Evolutionary conservation across 495 filamentous ascomycete genomes (phyloP).

Genomic region (Penicillium ucsense): DNA sequence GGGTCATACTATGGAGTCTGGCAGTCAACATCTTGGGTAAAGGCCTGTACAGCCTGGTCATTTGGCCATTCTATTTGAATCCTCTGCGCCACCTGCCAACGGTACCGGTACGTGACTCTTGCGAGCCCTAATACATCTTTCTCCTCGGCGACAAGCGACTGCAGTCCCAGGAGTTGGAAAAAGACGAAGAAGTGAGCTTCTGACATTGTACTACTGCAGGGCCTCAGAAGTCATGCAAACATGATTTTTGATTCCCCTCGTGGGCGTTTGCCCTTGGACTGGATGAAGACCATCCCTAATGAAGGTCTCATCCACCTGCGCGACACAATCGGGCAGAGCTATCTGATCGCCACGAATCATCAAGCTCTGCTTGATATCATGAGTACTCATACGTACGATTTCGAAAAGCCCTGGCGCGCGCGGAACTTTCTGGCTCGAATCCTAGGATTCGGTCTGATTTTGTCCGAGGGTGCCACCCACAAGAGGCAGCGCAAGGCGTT

Average conservation of each 20-base stretch:
- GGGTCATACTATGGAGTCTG: slow-evolving; percentile 11
- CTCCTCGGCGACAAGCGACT: no score
- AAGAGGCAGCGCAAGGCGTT: slow-evolving; percentile 61
- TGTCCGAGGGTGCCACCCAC: slow-evolving; percentile 77
- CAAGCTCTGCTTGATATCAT: slow-evolving; percentile 45
- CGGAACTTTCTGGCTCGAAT: slow-evolving; percentile 52
- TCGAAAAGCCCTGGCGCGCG: slow-evolving; percentile 38
- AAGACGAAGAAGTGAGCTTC: no score
- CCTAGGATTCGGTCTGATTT: slow-evolving; percentile 65
- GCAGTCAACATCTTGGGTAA: slow-evolving; percentile 17
- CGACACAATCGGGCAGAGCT: slow-evolving; percentile 24
- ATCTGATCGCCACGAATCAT: slow-evolving; percentile 32
- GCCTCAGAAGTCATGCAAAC: slow-evolving; percentile 45
- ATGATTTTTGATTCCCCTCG: slow-evolving; percentile 48
- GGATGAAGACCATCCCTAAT: slow-evolving; percentile 70
- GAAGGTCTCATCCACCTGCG: slow-evolving; percentile 77
- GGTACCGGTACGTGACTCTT: slow-evolving; percentile 33
- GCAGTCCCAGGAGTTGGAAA: no score
- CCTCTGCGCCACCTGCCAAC: slow-evolving; percentile 57
- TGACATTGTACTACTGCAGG: slow-evolving; percentile 12
- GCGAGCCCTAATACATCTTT: background rate
- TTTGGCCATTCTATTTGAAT: slow-evolving; percentile 67
- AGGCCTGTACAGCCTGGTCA: slow-evolving; percentile 41
- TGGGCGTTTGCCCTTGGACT: slow-evolving; percentile 52
- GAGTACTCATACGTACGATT: slow-evolving; percentile 45